Evolutionary conservation across 257 asterid genomes (phyloP).

Genomic region (Solanum paucissectum): DNA sequence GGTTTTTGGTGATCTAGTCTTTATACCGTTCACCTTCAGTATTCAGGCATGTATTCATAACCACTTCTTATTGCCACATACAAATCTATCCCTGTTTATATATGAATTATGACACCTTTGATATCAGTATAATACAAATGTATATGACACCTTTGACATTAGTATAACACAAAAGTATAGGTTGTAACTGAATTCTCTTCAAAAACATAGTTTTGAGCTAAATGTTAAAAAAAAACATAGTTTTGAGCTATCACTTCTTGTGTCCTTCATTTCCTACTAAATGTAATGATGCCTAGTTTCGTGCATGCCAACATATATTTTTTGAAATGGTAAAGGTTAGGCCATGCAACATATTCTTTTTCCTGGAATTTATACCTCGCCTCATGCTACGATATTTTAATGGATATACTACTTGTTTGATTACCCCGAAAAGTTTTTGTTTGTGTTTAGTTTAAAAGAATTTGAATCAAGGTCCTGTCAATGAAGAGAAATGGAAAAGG

Average conservation of each 20-base stretch:
- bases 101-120: neutral
- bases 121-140: neutral
- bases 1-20: slow-evolving; percentile 93
- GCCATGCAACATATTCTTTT: neutral
- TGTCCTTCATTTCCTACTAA: neutral
- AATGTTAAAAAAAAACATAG: neutral
- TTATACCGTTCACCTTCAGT: slow-evolving; percentile 97
- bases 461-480: neutral
- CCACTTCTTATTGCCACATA: neutral
- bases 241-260: neutral
- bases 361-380: neutral
- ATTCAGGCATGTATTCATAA: slow-evolving; percentile 55
- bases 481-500: neutral
- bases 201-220: neutral
- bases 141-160: neutral
- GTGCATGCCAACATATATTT: neutral
- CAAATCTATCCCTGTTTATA: neutral
- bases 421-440: neutral
- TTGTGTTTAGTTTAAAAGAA: neutral
- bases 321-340: neutral
- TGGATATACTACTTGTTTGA: neutral
- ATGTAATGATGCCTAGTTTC: neutral
- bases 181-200: neutral
- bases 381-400: neutral
- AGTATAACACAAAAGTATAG: neutral